These are phyloP conservation scores for Kondoa malvinella DNA, from an alignment of 768 basidiomycete species.

Conservation along the genomic window DNA sequence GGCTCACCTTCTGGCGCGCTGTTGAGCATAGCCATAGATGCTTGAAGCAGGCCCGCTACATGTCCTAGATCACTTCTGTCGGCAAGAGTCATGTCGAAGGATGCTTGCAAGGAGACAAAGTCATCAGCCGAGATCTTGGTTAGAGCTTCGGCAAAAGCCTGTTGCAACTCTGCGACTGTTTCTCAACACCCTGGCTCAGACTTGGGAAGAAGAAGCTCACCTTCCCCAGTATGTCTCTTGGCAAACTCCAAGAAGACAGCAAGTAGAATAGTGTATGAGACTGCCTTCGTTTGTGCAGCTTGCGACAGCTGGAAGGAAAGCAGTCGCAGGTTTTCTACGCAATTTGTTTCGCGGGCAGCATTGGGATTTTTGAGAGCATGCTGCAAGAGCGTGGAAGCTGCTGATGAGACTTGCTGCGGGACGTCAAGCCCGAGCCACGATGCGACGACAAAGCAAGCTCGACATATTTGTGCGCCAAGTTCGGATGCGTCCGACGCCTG, in stretches of 20 bases:
- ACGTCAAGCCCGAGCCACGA: too few species aligned
- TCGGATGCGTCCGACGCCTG: too few species aligned
- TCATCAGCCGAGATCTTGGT: background rate
- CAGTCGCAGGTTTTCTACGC: background rate
- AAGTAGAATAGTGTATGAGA: background rate
- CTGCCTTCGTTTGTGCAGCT: background rate
- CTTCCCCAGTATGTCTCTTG: background rate
- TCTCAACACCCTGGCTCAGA: background rate
- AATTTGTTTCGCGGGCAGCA: too few species aligned
- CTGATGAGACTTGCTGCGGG: too few species aligned
- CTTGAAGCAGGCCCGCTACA: background rate
- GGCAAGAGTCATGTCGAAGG: too few species aligned
- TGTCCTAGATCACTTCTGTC: too few species aligned
- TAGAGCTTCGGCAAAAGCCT: background rate
- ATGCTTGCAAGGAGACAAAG: too few species aligned
- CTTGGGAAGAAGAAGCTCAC: background rate
- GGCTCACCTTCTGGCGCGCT: background rate
- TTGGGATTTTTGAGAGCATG: background rate
- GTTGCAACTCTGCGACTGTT: background rate
- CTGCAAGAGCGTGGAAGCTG: background rate
- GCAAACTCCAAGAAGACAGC: background rate
- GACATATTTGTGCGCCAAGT: too few species aligned
- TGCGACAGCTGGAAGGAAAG: background rate
- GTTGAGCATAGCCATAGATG: background rate
- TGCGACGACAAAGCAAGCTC: too few species aligned